Conservation (phyloP, 1,139 yeast species). For the Debaryomyces singareniensis region DNA sequence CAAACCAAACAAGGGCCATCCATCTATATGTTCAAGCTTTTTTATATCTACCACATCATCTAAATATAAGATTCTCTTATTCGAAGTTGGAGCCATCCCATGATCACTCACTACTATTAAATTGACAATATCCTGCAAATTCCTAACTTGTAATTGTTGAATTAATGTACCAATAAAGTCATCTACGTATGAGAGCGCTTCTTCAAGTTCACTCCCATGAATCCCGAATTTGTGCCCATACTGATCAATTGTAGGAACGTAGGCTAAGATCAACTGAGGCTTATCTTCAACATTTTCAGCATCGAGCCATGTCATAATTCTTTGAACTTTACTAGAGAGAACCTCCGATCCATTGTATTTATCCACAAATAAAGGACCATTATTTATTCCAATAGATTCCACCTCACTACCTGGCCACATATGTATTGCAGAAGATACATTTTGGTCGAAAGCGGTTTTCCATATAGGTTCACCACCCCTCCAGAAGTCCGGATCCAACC, state of each 20-base stretch:
- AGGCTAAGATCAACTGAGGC: constrained; percentile 75
- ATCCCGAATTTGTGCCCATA: constrained; percentile 72
- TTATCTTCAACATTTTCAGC: constrained; percentile 36
- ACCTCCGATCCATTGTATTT: constrained; percentile 59
- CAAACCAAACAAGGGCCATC: constrained; percentile 87
- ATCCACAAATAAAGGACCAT: constrained; percentile 52
- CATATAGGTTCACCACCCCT: constrained; percentile 83
- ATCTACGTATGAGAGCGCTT: constrained; percentile 62
- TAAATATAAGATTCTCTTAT: constrained; percentile 54
- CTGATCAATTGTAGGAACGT: constrained; percentile 76
- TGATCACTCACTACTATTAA: constrained; percentile 80
- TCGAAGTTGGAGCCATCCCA: constrained; percentile 88
- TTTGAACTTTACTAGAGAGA: constrained; percentile 47
- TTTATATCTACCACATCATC: constrained; percentile 60
- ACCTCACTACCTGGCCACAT: constrained; percentile 97
- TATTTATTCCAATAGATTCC: constrained; percentile 34
- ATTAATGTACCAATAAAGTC: constrained; percentile 46
- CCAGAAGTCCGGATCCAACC: constrained; percentile 66
- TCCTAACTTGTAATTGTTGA: constrained; percentile 44
- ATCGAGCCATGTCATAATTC: constrained; percentile 67
- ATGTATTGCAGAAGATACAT: constrained; percentile 70
- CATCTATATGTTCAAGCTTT: constrained; percentile 60
- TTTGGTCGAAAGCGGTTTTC: constrained; percentile 67
- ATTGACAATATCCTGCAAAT: constrained; percentile 61
- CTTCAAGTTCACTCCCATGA: constrained; percentile 47